phyloP scores from a whole-genome alignment of 2,329 filamentous ascomycete species.

The Exophiala dermatitidis region DNA sequence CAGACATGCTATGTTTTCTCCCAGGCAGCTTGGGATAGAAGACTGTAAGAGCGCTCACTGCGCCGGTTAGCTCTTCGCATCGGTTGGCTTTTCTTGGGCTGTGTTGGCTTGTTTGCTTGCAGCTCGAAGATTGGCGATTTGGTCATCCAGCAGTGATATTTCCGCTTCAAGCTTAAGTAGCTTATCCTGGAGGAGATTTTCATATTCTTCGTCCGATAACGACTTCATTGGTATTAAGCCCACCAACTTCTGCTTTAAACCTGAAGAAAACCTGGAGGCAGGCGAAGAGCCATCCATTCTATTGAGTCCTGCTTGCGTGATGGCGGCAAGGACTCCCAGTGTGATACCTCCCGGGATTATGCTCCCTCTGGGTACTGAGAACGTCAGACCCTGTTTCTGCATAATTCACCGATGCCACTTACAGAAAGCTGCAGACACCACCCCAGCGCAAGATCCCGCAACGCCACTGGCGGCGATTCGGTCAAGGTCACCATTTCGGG shows the following conservation, averaged over 20 bases:
- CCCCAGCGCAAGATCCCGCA: constrained; percentile 22
- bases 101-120: constrained; percentile 5
- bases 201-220: constrained; percentile 66
- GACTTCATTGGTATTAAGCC: constrained; percentile 66
- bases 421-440: constrained; percentile 19
- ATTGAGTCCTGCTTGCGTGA: constrained; percentile 18
- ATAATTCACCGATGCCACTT: constrained; percentile 1
- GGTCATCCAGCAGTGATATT: constrained; percentile 70
- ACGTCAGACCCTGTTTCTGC: not conserved
- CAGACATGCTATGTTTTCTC: too few species aligned
- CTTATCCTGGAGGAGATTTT: constrained; percentile 62
- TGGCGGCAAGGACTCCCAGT: constrained; percentile 16
- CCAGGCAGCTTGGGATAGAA: too few species aligned
- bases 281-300: constrained; percentile 37
- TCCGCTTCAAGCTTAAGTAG: constrained; percentile 65
- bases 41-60: not conserved
- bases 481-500: constrained; percentile 27
- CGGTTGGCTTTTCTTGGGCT: not conserved
- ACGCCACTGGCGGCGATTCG: constrained; percentile 20
- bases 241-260: constrained; percentile 8
- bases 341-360: constrained; percentile 20
- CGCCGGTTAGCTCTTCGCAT: not conserved
- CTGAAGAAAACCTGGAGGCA: constrained; percentile 1
- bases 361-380: constrained; percentile 13
- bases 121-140: constrained; percentile 47